Base-by-base conservation (phyloP, 805 yeast species). In the Lipomyces starkeyi region DNA sequence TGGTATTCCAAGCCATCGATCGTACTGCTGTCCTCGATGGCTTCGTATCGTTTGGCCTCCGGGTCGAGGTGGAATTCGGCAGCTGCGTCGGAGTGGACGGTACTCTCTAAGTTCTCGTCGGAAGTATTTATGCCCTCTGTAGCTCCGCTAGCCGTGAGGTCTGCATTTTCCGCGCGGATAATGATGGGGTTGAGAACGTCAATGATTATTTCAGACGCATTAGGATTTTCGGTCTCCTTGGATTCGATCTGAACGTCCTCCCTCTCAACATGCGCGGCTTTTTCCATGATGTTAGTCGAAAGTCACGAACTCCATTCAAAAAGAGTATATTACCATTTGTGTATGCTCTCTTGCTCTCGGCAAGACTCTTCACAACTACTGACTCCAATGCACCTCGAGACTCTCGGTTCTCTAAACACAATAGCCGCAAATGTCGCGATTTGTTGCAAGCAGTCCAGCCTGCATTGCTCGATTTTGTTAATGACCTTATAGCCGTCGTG, bases 1-100 rank as follows among this genome's bases (percentile, higher is more conserved):
- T 66, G 69, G 47, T 66, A 66, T 27, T 66, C 69, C 13, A 58
- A 62, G 43, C n/a, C 62, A 35, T 65, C 69, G 20, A 65, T 65
- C 13, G 62, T 9, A 0, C 52, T 59, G 20, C 62, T 63, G 14
- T 20, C 20, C 17, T 52, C 17, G 14, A 59, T 27, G 2, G 69
- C 69, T 6, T 40, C 47, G 37, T 66, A 66, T 49, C 63, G 59
- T 11, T 35, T 59, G 14, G 64, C 61, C n/a, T 64, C 62, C n/a
- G 60, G 29, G 37, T 66, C 61, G 49, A 61, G 47, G 8, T 29
- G 17, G 22, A 43, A 43, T 17, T 43, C 22, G 14, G 20, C 20
- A 43, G 22, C 11, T 17, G 49, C 49, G 8, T n/a, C 22, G 49
- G 49, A 17, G 49, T 43, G 11, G 6, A 58, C 35, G 7, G 49